These are phyloP conservation scores for Fusarium humuli DNA, from an alignment of 2,329 filamentous ascomycete species.

Conservation along the genomic window DNA sequence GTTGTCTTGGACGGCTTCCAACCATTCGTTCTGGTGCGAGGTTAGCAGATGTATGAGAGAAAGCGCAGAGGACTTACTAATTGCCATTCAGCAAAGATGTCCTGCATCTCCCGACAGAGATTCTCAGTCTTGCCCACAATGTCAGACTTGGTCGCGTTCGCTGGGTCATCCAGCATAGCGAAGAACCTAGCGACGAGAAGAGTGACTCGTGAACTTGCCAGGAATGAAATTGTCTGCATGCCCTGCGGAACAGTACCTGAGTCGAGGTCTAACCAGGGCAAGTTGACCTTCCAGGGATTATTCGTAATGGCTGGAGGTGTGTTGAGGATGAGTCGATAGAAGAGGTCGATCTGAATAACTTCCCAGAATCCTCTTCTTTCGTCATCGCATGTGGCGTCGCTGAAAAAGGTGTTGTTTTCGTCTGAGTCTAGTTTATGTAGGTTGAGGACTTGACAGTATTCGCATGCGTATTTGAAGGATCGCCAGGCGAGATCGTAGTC, in stretches of 20 bases:
- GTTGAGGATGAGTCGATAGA: slow-evolving; percentile 48
- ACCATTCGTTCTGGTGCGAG: slow-evolving; percentile 40
- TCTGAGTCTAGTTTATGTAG: slow-evolving; percentile 49
- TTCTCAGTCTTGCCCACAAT: slow-evolving; percentile 45
- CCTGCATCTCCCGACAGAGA: slow-evolving; percentile 45
- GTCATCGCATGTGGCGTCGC: slow-evolving; percentile 31
- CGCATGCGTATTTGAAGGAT: slow-evolving; percentile 48
- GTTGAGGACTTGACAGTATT: slow-evolving; percentile 49
- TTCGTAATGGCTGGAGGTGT: slow-evolving; percentile 46
- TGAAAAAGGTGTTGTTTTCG: slow-evolving; percentile 22
- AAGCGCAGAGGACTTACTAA: slow-evolving; percentile 26
- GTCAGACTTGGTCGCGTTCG: slow-evolving; percentile 33
- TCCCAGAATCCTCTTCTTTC: slow-evolving; percentile 50
- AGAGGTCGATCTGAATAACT: slow-evolving; percentile 50
- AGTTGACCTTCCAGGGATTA: slow-evolving; percentile 49
- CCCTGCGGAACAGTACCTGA: slow-evolving; percentile 37
- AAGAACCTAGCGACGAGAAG: slow-evolving; percentile 49
- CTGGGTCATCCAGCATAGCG: slow-evolving; percentile 43
- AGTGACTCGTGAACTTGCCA: slow-evolving; percentile 47
- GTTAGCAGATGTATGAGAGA: neutral
- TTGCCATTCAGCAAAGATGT: slow-evolving; percentile 47
- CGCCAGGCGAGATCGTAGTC: slow-evolving; percentile 50
- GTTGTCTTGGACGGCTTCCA: slow-evolving; percentile 31
- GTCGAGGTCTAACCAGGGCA: slow-evolving; percentile 48
- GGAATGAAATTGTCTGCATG: slow-evolving; percentile 44